Percentiles rank a stretch among this genome's conserved stretches.
Evolutionary conservation across 2,329 filamentous ascomycete species (phyloP).

Genomic region (Graphilbum fragrans): DNA sequence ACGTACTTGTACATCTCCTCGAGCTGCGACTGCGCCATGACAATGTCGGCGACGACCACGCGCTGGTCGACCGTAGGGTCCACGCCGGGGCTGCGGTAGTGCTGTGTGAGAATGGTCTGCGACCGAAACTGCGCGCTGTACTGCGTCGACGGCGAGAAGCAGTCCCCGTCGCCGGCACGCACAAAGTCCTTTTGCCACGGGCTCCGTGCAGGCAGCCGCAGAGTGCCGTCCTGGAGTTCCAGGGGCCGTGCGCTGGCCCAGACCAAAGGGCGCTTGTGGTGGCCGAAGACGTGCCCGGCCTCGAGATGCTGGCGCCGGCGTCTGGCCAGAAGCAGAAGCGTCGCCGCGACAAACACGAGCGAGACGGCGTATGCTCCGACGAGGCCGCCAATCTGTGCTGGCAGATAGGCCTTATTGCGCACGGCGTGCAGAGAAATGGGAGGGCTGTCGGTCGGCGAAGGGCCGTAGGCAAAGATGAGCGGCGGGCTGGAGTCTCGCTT

Average conservation of each 20-base stretch:
- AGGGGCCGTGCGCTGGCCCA: conserved; percentile 11
- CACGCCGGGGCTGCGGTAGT: conserved; percentile 38
- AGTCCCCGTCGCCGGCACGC: conserved; percentile 26
- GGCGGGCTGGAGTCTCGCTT: conserved; percentile 20
- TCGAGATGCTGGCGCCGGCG: conserved; percentile 38
- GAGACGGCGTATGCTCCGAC: conserved; percentile 72
- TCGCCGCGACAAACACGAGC: conserved; percentile 58
- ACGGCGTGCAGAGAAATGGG: conserved; percentile 44
- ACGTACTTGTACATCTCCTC: conserved; percentile 87
- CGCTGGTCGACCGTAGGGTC: conserved; percentile 64
- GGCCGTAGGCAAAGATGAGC: conserved; percentile 16
- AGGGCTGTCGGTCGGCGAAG: conserved; percentile 47
- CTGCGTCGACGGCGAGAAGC: no score
- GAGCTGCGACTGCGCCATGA: conserved; percentile 68
- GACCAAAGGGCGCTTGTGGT: background rate
- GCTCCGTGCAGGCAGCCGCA: conserved; percentile 17
- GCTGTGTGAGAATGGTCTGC: conserved; percentile 3
- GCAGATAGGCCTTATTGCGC: conserved; percentile 53
- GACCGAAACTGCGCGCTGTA: background rate
- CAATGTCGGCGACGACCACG: conserved; percentile 62
- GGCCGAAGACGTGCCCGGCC: conserved; percentile 34
- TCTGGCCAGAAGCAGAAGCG: conserved; percentile 49
- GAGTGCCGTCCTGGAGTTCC: conserved; percentile 13
- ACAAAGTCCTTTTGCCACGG: conserved; percentile 32
- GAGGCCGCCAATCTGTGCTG: conserved; percentile 73